Conservation (phyloP, 176 grass and related monocot species). For the Bolboschoenus planiculmis region DNA sequence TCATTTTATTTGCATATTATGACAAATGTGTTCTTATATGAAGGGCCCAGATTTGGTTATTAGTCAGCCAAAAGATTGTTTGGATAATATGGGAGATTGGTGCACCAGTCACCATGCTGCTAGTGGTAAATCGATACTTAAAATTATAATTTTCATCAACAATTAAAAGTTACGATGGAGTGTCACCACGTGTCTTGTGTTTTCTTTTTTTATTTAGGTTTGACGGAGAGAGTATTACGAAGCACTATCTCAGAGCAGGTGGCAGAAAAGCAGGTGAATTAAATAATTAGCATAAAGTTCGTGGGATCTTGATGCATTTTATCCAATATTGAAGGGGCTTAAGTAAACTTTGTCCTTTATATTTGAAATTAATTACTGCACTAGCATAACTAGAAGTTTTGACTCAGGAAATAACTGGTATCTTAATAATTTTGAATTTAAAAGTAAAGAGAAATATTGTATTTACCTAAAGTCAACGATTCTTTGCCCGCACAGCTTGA, state of each 20-base stretch:
- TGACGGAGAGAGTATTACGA: constrained; percentile 56
- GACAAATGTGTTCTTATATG: constrained; percentile 24
- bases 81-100: constrained; percentile 88
- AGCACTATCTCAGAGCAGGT: constrained; percentile 56
- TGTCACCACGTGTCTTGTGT: neutral
- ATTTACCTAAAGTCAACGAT: too few species aligned
- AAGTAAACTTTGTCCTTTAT: neutral
- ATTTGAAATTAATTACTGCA: neutral
- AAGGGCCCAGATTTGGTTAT: constrained; percentile 90
- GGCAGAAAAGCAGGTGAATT: constrained; percentile 65
- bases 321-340: neutral
- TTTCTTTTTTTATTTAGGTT: constrained; percentile 38
- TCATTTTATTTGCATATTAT: constrained; percentile 18
- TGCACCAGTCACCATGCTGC: constrained; percentile 63
- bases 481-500: too few species aligned
- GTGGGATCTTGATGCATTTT: neutral
- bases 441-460: too few species aligned
- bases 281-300: neutral
- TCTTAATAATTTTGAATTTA: too few species aligned
- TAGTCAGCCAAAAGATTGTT: constrained; percentile 55
- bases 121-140: constrained; percentile 46
- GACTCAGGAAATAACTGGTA: too few species aligned
- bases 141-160: neutral
- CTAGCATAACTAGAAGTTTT: neutral
- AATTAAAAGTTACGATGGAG: neutral